Percentiles rank a stretch among this genome's conserved stretches.
Evolutionary conservation across 139 green algal species (phyloP).

Genomic region (Micractinium conductrix): DNA sequence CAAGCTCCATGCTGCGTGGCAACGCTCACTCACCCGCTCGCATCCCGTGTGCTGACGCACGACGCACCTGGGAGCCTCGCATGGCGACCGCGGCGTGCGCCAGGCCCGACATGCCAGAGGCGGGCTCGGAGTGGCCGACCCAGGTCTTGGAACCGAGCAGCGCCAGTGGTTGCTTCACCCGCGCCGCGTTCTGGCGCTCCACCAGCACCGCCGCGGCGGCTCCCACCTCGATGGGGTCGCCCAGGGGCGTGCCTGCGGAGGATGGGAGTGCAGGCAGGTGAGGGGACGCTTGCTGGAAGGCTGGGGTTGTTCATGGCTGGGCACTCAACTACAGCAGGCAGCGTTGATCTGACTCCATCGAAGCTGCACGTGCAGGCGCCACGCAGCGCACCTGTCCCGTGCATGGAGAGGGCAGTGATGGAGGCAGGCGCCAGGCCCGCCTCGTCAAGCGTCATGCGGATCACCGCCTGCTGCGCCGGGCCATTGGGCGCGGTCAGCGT

Average conservation of each 20-base stretch:
- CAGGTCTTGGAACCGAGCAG: constrained; percentile 74
- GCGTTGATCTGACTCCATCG: too few species aligned
- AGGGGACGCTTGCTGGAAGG: neutral
- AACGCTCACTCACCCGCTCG: too few species aligned
- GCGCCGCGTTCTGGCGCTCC: constrained; percentile 7
- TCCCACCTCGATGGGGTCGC: constrained; percentile 92
- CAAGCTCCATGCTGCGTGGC: too few species aligned
- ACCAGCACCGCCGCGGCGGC: constrained; percentile 52
- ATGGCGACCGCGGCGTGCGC: constrained; percentile 42
- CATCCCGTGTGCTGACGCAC: too few species aligned
- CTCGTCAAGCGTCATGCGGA: constrained; percentile 58
- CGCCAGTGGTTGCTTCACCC: constrained; percentile 29
- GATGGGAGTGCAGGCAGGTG: neutral
- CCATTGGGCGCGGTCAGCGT: constrained; percentile 90
- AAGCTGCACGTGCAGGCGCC: too few species aligned
- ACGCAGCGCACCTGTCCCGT: constrained; percentile 83
- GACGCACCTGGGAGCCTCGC: too few species aligned
- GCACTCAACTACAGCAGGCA: too few species aligned
- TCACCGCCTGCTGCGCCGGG: constrained; percentile 81
- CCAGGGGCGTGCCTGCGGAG: constrained; percentile 69
- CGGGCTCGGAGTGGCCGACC: constrained; percentile 85
- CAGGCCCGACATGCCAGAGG: constrained; percentile 75
- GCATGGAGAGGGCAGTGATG: constrained; percentile 51
- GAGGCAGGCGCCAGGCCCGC: neutral
- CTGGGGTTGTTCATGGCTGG: too few species aligned